Percentiles rank a stretch among this genome's conserved stretches.
These are phyloP conservation scores for Collybia sordida DNA, from an alignment of 768 basidiomycete genomes.

Conservation along the genomic window DNA sequence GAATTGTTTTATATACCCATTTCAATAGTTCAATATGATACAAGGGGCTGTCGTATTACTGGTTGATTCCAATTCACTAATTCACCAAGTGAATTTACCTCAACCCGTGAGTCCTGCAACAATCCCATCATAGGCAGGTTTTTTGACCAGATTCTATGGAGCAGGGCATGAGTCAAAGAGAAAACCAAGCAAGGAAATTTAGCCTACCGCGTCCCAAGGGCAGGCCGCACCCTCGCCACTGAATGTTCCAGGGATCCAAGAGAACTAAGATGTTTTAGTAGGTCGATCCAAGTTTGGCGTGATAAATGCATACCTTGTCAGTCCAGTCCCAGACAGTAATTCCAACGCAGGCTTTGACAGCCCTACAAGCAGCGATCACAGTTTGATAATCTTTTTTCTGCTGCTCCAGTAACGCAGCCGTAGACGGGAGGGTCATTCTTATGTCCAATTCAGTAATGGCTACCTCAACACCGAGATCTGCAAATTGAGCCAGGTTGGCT, in stretches of 20 bases:
- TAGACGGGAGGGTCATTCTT: slow-evolving; percentile 55
- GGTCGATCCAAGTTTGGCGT: background rate
- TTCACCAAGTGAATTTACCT: no score
- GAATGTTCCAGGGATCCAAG: slow-evolving; percentile 38
- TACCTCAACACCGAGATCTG: slow-evolving; percentile 62
- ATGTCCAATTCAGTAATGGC: slow-evolving; percentile 72
- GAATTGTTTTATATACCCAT: no score
- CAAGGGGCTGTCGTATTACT: no score
- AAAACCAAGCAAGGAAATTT: no score
- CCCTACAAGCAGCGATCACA: slow-evolving; percentile 55
- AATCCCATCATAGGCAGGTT: slow-evolving; percentile 48
- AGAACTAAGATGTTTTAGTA: slow-evolving; percentile 19
- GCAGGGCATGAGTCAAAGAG: slow-evolving; percentile 21
- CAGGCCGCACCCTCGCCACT: slow-evolving; percentile 34
- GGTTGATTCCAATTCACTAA: no score
- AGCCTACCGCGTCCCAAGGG: slow-evolving; percentile 33
- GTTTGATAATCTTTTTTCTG: slow-evolving; percentile 59
- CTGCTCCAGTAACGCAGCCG: slow-evolving; percentile 45
- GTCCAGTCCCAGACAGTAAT: slow-evolving; percentile 48
- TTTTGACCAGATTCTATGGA: slow-evolving; percentile 37
- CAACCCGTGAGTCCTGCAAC: slow-evolving; percentile 26
- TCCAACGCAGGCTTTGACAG: slow-evolving; percentile 39
- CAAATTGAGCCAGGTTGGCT: slow-evolving; percentile 49
- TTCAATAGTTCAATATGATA: no score
- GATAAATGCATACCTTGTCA: slow-evolving; percentile 28